phyloP scores from a whole-genome alignment of 1,139 yeast genomes.

The Debaryomyces nepalensis region DNA sequence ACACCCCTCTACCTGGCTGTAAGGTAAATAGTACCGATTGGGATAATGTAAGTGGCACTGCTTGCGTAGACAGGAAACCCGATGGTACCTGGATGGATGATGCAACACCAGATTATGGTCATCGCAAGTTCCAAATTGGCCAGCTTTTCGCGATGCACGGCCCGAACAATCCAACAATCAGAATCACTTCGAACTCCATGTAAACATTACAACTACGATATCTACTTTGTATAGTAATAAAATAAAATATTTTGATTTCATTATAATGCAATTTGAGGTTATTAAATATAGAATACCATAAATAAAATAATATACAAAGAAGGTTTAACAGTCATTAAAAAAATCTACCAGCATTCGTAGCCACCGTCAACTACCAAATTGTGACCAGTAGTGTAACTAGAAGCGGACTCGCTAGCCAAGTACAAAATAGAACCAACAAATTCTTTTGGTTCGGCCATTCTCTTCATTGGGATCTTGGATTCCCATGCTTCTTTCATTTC shows the following conservation, averaged over 20 bases:
- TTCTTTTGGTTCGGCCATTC: constrained; percentile 58
- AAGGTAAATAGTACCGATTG: background rate
- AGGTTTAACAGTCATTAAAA: background rate
- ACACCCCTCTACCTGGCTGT: too few species aligned
- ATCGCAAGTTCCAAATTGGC: background rate
- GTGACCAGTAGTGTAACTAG: constrained; percentile 54
- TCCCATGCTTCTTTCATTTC: constrained; percentile 57
- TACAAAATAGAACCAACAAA: constrained; percentile 52
- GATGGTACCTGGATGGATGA: background rate
- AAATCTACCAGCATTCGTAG: constrained; percentile 42
- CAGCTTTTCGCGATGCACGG: background rate
- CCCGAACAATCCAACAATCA: too few species aligned
- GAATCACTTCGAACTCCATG: too few species aligned
- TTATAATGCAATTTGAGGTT: constrained; percentile 10
- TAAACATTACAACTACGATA: too few species aligned
- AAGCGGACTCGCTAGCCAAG: constrained; percentile 51
- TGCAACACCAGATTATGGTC: background rate
- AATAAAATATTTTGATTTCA: background rate
- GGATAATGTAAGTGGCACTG: background rate
- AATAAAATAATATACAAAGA: constrained; percentile 10
- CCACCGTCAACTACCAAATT: constrained; percentile 57
- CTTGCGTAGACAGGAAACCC: background rate
- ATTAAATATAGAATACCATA: constrained; percentile 7
- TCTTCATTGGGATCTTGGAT: constrained; percentile 51
- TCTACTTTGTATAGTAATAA: background rate